These are phyloP conservation scores for Magnusiomyces fungicola DNA, from an alignment of 1,139 yeast genomes.

Conservation along the genomic window DNA sequence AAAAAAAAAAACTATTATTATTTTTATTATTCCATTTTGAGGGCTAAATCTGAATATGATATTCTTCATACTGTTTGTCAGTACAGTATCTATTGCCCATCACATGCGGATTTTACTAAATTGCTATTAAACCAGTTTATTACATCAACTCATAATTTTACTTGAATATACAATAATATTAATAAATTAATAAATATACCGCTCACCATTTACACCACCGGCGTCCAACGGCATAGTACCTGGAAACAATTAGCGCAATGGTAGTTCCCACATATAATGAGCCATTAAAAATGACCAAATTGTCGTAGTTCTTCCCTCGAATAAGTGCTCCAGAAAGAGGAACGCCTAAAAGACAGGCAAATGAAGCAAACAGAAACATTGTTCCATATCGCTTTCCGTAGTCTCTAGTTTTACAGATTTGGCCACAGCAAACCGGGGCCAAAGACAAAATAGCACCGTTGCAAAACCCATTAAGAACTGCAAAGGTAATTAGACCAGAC, in stretches of 20 bases:
- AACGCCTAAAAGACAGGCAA: constrained; percentile 41
- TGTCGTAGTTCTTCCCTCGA: constrained; percentile 28
- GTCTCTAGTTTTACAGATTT: constrained; percentile 41
- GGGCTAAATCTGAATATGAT: no score
- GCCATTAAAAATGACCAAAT: constrained; percentile 12
- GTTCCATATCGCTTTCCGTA: constrained; percentile 46
- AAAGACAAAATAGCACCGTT: constrained; percentile 43
- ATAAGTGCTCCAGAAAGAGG: constrained; percentile 48
- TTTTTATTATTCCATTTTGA: no score
- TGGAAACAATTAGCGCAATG: constrained; percentile 8
- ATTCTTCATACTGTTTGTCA: no score
- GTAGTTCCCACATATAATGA: constrained; percentile 8
- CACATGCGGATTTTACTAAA: no score
- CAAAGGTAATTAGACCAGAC: constrained; percentile 40
- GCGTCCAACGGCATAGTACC: constrained; percentile 12
- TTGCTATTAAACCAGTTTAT: no score
- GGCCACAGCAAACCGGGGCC: constrained; percentile 46
- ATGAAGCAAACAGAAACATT: constrained; percentile 39
- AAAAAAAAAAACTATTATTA: no score
- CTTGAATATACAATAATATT: no score
- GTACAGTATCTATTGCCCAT: no score
- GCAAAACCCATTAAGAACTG: constrained; percentile 46
- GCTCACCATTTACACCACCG: constrained; percentile 9
- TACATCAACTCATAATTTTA: no score
- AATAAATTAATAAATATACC: not conserved